These are phyloP conservation scores for Lyophyllum shimeji DNA, from an alignment of 768 basidiomycete genomes.

Conservation along the genomic window DNA sequence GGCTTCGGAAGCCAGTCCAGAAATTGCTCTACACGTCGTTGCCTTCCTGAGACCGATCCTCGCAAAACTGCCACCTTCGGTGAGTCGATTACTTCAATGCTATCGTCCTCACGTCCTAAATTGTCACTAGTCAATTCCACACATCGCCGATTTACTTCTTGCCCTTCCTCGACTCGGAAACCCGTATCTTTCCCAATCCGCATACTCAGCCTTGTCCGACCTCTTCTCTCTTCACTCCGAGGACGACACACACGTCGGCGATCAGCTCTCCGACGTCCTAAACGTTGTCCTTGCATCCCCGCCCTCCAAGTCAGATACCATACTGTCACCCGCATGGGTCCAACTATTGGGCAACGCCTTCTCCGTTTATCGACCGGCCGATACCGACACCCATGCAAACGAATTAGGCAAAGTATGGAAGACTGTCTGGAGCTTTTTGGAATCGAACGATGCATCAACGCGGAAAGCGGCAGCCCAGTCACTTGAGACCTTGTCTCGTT, in stretches of 20 bases:
- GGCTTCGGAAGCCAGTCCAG: constrained; percentile 60
- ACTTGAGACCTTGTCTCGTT: constrained; percentile 62
- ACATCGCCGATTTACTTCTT: constrained; percentile 70
- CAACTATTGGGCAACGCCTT: constrained; percentile 72
- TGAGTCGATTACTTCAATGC: constrained; percentile 40
- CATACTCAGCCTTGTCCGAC: constrained; percentile 84
- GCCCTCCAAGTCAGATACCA: constrained; percentile 67
- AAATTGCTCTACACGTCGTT: constrained; percentile 77
- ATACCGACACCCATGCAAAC: constrained; percentile 47
- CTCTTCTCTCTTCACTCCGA: constrained; percentile 60
- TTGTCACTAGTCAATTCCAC: constrained; percentile 61
- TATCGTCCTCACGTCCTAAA: not conserved
- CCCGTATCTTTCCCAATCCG: constrained; percentile 84
- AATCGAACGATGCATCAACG: constrained; percentile 59
- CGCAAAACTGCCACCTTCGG: constrained; percentile 61
- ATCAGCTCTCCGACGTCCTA: constrained; percentile 62
- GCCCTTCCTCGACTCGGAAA: constrained; percentile 85
- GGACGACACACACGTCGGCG: constrained; percentile 48
- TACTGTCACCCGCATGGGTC: constrained; percentile 77
- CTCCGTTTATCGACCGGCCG: constrained; percentile 56
- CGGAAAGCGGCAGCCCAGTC: constrained; percentile 66
- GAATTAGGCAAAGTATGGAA: constrained; percentile 73
- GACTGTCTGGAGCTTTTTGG: constrained; percentile 73
- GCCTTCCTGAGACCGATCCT: constrained; percentile 68
- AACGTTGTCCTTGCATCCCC: constrained; percentile 66